Evolutionary conservation across 2,329 filamentous ascomycete species (phyloP), one percentile per base, ranked within the genome.

Genomic region (Ascocoryne sarcoides): DNA sequence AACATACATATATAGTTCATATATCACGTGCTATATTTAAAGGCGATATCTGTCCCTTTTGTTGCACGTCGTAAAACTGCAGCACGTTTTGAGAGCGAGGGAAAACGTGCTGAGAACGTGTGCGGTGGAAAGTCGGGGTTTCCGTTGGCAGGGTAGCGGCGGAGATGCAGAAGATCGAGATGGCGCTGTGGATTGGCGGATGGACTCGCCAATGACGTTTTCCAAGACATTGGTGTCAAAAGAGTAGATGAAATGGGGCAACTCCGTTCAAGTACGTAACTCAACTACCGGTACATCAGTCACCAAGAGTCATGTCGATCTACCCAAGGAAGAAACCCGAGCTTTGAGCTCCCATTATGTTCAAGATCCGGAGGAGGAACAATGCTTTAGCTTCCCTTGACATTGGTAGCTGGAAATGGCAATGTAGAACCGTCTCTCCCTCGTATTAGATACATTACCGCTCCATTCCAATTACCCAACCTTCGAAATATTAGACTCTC

Each of bases 61-160:
- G 32, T 35, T 35, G 32, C 32, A 35, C 15, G 4, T 20, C 32
- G 32, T 18, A 35, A 35, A 35, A 18, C 5, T n/a, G 15, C 17
- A 5, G 17, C 17, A 16, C 32, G 19, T 18, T 21, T 35, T 20
- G 4, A 26, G 23, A 7, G 12, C 23, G 23, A 26, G 23, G 23
- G 7, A 26, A 26, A 26, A 26, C 23, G 23, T 26, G 23, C 12
- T 7, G 12, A 26, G 12, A 26, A 26, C 23, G 23, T 26, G 23
- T 7, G 23, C 23, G 23, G 23, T 26, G 23, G 23, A 26, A 26
- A n/a, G n/a, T n/a, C n/a, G n/a, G n/a, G n/a, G n/a, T n/a, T n/a
- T n/a, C n/a, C n/a, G n/a, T n/a, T n/a, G n/a, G n/a, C n/a, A n/a
- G n/a, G n/a, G n/a, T 26, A 26, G 23, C 23, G 23, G 7, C 23